Evolutionary conservation across 2,329 filamentous ascomycete species (phyloP).

Genomic region (Periglandula ipomoeae): DNA sequence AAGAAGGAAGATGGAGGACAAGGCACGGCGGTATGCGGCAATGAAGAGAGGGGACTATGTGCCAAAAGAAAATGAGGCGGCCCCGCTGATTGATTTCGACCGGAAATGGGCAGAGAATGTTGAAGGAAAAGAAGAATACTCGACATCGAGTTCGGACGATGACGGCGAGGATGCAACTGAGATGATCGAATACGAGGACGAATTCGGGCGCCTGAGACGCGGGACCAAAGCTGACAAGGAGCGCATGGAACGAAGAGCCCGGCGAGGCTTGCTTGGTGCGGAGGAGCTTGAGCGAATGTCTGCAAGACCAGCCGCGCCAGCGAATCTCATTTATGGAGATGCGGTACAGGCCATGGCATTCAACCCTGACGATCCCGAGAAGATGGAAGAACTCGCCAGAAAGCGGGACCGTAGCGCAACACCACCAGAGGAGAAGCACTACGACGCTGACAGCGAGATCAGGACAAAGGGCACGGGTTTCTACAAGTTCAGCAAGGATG

Average conservation of each 20-base stretch:
- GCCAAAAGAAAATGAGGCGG: slow-evolving; percentile 53
- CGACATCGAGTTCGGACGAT: slow-evolving; percentile 27
- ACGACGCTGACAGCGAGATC: slow-evolving; percentile 76
- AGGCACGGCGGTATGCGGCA: slow-evolving; percentile 76
- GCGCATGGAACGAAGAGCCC: slow-evolving; percentile 46
- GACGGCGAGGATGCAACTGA: slow-evolving; percentile 43
- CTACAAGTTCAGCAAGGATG: slow-evolving; percentile 77
- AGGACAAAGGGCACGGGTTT: slow-evolving; percentile 85
- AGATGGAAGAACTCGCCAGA: slow-evolving; percentile 70
- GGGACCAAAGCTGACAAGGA: slow-evolving; percentile 63
- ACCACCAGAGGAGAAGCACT: slow-evolving; percentile 72
- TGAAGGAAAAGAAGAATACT: slow-evolving; percentile 51
- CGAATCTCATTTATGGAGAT: slow-evolving; percentile 73
- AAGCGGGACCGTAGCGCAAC: slow-evolving; percentile 73
- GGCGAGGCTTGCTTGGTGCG: slow-evolving; percentile 42
- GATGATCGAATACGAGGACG: slow-evolving; percentile 80
- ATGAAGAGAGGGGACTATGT: slow-evolving; percentile 86
- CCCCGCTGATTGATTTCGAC: slow-evolving; percentile 84
- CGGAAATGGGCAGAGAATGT: slow-evolving; percentile 80
- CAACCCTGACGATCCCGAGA: slow-evolving; percentile 58
- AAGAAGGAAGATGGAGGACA: slow-evolving; percentile 78
- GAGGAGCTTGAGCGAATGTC: slow-evolving; percentile 60
- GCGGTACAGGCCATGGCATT: slow-evolving; percentile 79
- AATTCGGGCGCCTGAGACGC: slow-evolving; percentile 75
- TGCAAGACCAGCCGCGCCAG: slow-evolving; percentile 57